Percentiles rank a stretch among this genome's conserved stretches.
These are phyloP conservation scores for Syzygium grande DNA, from an alignment of 345 rosid species.

Conservation along the genomic window DNA sequence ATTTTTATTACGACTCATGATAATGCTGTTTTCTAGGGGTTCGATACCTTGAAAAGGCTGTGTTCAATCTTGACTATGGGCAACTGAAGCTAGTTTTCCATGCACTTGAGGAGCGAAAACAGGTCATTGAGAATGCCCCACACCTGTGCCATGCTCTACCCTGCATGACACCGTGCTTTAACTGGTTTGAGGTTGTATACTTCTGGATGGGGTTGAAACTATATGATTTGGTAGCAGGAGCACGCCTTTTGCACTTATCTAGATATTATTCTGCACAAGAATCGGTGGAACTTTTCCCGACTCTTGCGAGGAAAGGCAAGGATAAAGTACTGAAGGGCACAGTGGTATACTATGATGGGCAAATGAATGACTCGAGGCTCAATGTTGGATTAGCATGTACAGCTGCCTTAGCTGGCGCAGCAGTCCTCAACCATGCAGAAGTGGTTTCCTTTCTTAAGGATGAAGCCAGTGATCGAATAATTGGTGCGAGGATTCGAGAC, in stretches of 20 bases:
- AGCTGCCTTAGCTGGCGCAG: conserved; percentile 90
- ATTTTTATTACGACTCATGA: neutral
- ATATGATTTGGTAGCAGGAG: conserved; percentile 95
- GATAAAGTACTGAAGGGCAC: conserved; percentile 70
- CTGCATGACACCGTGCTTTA: conserved; percentile 98
- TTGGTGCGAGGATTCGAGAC: conserved; percentile 88
- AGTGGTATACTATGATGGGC: conserved; percentile 96
- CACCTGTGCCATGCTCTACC: conserved; percentile 94
- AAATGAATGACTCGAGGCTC: conserved; percentile 95
- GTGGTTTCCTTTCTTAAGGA: conserved; percentile 73
- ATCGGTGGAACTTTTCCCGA: conserved; percentile 83
- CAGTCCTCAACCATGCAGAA: conserved; percentile 95
- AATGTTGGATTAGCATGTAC: conserved; percentile 87
- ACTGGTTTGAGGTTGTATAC: conserved; percentile 91
- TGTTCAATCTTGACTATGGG: conserved; percentile 89
- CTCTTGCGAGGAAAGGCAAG: conserved; percentile 75
- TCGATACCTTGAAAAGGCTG: conserved; percentile 97
- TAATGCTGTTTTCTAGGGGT: conserved; percentile 41
- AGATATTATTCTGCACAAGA: conserved; percentile 85
- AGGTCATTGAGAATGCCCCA: conserved; percentile 90
- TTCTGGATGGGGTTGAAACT: conserved; percentile 93
- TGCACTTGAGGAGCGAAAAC: conserved; percentile 94
- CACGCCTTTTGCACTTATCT: conserved; percentile 70
- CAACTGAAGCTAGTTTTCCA: conserved; percentile 90
- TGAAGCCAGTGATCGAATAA: conserved; percentile 39